Base-by-base conservation (phyloP, 2,329 filamentous ascomycete genomes). In the Trichoderma koningiopsis region DNA sequence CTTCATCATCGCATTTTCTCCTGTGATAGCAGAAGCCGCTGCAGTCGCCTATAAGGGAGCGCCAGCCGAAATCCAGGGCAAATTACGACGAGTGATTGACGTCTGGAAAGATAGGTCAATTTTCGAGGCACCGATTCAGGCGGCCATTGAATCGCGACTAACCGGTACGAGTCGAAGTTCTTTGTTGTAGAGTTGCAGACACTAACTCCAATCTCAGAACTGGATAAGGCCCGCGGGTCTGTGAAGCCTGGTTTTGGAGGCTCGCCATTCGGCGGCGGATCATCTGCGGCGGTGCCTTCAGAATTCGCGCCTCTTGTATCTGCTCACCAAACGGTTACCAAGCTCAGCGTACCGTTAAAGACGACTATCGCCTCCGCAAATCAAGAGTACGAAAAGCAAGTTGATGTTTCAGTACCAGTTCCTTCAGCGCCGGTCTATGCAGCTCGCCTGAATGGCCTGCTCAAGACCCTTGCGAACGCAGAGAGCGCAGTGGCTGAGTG, bases 391-490 rank as follows among this genome's bases (percentile, higher is more conserved):
- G 88, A 91, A 62, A 97, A 95, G 79, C 85, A 96, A 76, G 92
- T 90, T 67, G 92, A 94, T 74, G 87, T 93, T 0, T 84, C 85
- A 33, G 87, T 86, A 0, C 83, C 87, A 1, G 83, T 91, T 1
- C 93, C 95, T 0, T 91, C 93, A 0, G 91, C 94, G 0, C 94
- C 96, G 1, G 94, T 99, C 24, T 93, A 97, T 76, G 96, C 96
- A 2, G 95, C 95, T 16, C 91, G 93, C 33, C 87, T 99, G 10
- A 94, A 92, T 72, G 92, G 93, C 3, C 85, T 99, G n/a, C 86
- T 98, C 66, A 97, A 96, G 82, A 92, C 90, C 7, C 86, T 99
- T 22, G 93, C 93, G 24, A 92, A 88, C 72, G 96, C 96, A 4
- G 94, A 99, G 80, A 92, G 89, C 67, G 94, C 95, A 0, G 92